Conservation (phyloP, 108 stramenopile genomes). For the Cylindrotheca fusiformis region DNA sequence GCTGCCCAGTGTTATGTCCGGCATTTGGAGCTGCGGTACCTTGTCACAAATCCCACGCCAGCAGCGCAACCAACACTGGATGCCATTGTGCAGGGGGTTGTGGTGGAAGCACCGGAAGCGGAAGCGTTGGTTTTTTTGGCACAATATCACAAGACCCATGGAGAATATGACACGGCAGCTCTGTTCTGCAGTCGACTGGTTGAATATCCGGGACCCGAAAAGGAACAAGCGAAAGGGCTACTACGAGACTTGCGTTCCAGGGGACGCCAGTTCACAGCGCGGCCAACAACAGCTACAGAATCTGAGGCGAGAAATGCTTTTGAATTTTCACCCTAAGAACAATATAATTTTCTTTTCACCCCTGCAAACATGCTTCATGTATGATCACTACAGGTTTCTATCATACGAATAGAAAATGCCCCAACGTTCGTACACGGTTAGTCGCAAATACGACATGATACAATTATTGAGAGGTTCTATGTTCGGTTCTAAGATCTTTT, state of each 20-base stretch:
- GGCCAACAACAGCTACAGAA: neutral
- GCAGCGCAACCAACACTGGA: conserved; percentile 38
- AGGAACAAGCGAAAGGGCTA: conserved; percentile 89
- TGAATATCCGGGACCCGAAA: conserved; percentile 93
- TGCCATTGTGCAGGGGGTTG: conserved; percentile 57
- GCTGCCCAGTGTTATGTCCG: conserved; percentile 91
- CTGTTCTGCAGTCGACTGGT: conserved; percentile 79
- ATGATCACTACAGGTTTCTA: no score
- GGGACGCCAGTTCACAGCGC: conserved; percentile 6
- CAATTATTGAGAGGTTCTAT: no score
- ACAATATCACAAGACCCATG: conserved; percentile 72
- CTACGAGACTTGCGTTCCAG: conserved; percentile 83
- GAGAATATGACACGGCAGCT: conserved; percentile 78
- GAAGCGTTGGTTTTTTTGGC: conserved; percentile 90
- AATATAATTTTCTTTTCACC: neutral
- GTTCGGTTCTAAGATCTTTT: no score
- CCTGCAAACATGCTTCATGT: no score
- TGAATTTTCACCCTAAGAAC: conserved; percentile 16
- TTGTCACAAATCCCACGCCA: conserved; percentile 42
- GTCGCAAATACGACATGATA: no score
- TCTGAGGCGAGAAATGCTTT: conserved; percentile 1
- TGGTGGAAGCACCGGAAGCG: conserved; percentile 83
- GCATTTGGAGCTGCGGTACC: conserved; percentile 77
- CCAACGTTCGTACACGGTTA: no score
- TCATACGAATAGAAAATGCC: no score